phyloP scores from a whole-genome alignment of 2,329 filamentous ascomycete species.

The Raffaelea ambrosiae region DNA sequence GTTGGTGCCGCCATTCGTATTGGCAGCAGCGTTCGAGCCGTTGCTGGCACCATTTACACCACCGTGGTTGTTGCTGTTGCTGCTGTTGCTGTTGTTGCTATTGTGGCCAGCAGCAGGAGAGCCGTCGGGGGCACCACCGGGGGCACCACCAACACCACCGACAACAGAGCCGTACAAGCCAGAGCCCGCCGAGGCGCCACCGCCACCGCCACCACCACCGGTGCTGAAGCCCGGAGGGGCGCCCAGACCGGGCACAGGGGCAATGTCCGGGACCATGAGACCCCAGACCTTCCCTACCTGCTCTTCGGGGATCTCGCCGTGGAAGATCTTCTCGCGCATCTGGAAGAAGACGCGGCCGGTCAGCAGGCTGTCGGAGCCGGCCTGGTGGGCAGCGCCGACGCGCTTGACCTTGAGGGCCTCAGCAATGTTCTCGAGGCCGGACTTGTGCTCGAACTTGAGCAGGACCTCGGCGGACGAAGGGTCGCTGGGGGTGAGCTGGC shows the following conservation, averaged over 20 bases:
- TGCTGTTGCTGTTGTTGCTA: background rate
- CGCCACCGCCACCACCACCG: background rate
- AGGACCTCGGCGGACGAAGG: slow-evolving; percentile 64
- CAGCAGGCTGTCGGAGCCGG: slow-evolving; percentile 85
- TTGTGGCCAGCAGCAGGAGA: no score
- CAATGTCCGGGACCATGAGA: slow-evolving; percentile 63
- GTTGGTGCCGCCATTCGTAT: slow-evolving; percentile 28
- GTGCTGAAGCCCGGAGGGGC: slow-evolving; percentile 8
- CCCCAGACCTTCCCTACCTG: slow-evolving; percentile 91
- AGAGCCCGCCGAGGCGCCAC: no score
- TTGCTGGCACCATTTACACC: slow-evolving; percentile 29
- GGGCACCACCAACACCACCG: background rate
- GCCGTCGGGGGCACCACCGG: background rate
- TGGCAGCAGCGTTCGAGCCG: slow-evolving; percentile 23
- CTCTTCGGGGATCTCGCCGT: slow-evolving; percentile 69
- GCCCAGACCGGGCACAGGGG: slow-evolving; percentile 23
- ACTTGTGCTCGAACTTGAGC: slow-evolving; percentile 80
- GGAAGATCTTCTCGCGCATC: slow-evolving; percentile 81
- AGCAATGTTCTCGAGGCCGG: slow-evolving; percentile 85
- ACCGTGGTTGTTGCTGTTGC: slow-evolving; percentile 18
- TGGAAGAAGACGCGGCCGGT: slow-evolving; percentile 95
- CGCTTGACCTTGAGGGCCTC: slow-evolving; percentile 88
- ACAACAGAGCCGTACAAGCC: no score
- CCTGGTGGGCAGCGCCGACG: slow-evolving; percentile 80
- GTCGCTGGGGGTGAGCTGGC: slow-evolving; percentile 55